Base-by-base conservation (phyloP, 2,329 filamentous ascomycete genomes). In the Aspergillus oerlinghausenensis region DNA sequence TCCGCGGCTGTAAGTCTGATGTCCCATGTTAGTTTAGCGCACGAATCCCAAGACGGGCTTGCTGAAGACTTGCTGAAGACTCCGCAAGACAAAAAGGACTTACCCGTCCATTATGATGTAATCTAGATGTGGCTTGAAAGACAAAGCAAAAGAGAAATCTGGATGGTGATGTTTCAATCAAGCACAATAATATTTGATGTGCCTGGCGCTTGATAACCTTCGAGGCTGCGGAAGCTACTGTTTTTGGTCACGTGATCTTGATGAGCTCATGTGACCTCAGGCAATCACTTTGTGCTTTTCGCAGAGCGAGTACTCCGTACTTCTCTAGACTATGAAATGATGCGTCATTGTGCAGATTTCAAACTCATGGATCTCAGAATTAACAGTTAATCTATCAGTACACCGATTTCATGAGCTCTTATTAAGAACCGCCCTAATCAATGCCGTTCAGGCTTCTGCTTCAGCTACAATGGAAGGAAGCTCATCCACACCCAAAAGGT, bases 1-100 rank as follows among this genome's bases (percentile, higher is more conserved):
- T 97, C 93, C 69, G 85, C 76, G 69, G 82, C 74, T 66, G 84
- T 90, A 73, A 96, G 88, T 67, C 86, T 88, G 68, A 52, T 58
- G 52, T 52, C 42, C 38, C 49, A 50, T 26, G 49, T 54, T 42
- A 54, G 21, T 52, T 60, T 57, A 58, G 62, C 40, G 51, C 11
- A 3, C 3, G 48, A 21, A 28, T 23, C 28, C 1, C 25, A 55
- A 32, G 51, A 56, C 23, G 11, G 14, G 23, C 43, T 14, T 23
- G 9, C 5, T 54, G 35, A 35, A 32, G 32, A 23, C 43, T 14
- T 23, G 9, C 10, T 53, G 35, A 32, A 32, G 32, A 23, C 40
- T 43, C 11, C 14, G 47, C 25, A 14, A n/a, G 43, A 1, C 38
- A 38, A 0, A n/a, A 26, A 2, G 21, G 2, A 65, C 68, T 52